A percentile compares a stretch with the other conserved stretches of the same genome.
These are phyloP conservation scores for Tetracladium maxilliforme DNA, from an alignment of 2,329 filamentous ascomycete species.

Conservation along the genomic window DNA sequence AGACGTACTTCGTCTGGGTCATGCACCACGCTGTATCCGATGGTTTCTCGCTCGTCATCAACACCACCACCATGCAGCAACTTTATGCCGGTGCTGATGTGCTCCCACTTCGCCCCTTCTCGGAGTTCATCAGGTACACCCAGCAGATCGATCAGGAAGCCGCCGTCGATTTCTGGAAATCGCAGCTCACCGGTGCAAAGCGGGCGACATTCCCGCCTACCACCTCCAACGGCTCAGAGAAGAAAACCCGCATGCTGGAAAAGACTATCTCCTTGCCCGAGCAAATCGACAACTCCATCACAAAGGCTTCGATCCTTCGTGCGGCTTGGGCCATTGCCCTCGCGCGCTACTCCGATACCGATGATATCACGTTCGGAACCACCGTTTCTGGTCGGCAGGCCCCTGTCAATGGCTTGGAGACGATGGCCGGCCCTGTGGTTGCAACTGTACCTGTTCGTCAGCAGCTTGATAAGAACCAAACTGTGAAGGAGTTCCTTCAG, in stretches of 20 bases:
- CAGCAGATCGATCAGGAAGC: neutral
- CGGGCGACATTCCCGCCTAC: too few relatives aligned
- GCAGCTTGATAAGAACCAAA: conserved; percentile 2
- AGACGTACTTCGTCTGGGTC: conserved; percentile 1
- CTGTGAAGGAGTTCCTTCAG: conserved; percentile 1
- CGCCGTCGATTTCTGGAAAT: neutral
- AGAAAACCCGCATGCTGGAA: too few relatives aligned
- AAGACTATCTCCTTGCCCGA: too few relatives aligned
- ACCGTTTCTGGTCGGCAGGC: conserved; percentile 66
- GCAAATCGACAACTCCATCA: too few relatives aligned
- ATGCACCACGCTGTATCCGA: conserved; percentile 1
- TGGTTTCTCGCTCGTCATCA: neutral
- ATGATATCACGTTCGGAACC: conserved; percentile 76
- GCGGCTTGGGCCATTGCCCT: conserved; percentile 58
- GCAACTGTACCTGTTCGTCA: conserved; percentile 22
- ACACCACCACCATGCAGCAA: too few relatives aligned
- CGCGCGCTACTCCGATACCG: conserved; percentile 32
- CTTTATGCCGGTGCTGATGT: too few relatives aligned
- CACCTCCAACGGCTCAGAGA: too few relatives aligned
- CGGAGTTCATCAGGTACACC: neutral
- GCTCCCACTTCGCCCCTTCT: too few relatives aligned
- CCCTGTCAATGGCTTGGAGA: conserved; percentile 47
- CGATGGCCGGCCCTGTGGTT: conserved; percentile 25
- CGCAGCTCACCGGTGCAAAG: too few relatives aligned
- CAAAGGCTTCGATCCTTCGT: conserved; percentile 17